Percentiles rank a stretch among this genome's conserved stretches.
These are phyloP conservation scores for Candida caryicola DNA, from an alignment of 805 yeast species.

Conservation along the genomic window DNA sequence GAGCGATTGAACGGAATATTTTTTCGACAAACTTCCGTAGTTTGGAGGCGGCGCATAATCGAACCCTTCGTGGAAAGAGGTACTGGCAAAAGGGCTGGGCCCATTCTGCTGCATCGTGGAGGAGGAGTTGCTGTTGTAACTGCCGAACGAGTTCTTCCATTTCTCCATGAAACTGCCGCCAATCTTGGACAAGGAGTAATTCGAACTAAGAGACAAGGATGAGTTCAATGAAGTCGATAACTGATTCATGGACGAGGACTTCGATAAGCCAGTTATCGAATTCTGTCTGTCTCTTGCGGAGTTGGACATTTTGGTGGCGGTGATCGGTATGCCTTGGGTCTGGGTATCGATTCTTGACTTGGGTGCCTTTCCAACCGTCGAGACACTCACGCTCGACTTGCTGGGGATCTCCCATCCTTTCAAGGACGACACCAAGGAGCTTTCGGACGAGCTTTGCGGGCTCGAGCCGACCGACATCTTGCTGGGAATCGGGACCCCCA, in stretches of 20 bases:
- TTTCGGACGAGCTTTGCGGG: slow-evolving; percentile 3
- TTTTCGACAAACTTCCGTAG: slow-evolving; percentile 18
- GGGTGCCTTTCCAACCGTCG: slow-evolving; percentile 11
- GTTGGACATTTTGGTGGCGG: slow-evolving; percentile 13
- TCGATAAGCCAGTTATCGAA: slow-evolving; percentile 29
- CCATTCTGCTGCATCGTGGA: background rate
- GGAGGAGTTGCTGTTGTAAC: slow-evolving; percentile 10
- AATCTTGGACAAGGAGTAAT: slow-evolving; percentile 38
- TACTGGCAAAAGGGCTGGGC: background rate
- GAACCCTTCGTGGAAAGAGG: slow-evolving; percentile 7
- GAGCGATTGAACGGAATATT: slow-evolving; percentile 28
- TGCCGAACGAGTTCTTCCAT: slow-evolving; percentile 38
- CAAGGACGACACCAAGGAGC: slow-evolving; percentile 20
- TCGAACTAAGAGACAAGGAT: slow-evolving; percentile 33
- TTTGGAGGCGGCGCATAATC: slow-evolving; percentile 13
- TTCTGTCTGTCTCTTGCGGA: slow-evolving; percentile 11
- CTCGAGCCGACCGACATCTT: background rate
- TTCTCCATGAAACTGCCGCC: slow-evolving; percentile 45
- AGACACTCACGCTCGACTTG: slow-evolving; percentile 30
- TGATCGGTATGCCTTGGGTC: slow-evolving; percentile 20
- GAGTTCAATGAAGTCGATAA: slow-evolving; percentile 42
- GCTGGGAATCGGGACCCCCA: slow-evolving; percentile 5
- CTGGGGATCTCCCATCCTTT: slow-evolving; percentile 50
- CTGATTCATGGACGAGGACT: slow-evolving; percentile 38
- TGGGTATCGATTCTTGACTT: slow-evolving; percentile 14